Percentiles rank a stretch among this genome's conserved stretches.
These are phyloP conservation scores for Fusarium brachygibbosum DNA, from an alignment of 2,329 filamentous ascomycete species.

Conservation along the genomic window DNA sequence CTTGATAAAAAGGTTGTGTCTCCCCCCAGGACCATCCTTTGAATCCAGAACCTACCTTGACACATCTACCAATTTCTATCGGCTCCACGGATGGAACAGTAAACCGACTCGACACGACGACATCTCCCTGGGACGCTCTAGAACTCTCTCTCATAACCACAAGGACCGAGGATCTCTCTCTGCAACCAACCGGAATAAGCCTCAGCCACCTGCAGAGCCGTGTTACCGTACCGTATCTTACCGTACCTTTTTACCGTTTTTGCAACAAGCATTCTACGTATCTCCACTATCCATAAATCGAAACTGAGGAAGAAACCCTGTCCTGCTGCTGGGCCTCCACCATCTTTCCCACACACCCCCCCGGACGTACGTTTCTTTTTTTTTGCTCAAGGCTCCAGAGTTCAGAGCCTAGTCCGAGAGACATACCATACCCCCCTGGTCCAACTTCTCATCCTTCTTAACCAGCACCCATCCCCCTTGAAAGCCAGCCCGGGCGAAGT, in stretches of 20 bases:
- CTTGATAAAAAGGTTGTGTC: slow-evolving; percentile 29
- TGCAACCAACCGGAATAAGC: slow-evolving; percentile 46
- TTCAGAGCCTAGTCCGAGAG: slow-evolving; percentile 8
- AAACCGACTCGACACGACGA: slow-evolving; percentile 1
- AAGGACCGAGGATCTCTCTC: slow-evolving; percentile 7
- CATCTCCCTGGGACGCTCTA: slow-evolving; percentile 15
- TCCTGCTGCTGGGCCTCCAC: slow-evolving; percentile 9
- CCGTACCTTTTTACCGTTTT: slow-evolving; percentile 8
- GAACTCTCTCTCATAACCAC: slow-evolving; percentile 10
- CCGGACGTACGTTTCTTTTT: slow-evolving; percentile 28
- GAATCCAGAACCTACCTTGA: slow-evolving; percentile 19
- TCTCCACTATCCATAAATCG: background rate
- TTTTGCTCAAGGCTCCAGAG: slow-evolving; percentile 41
- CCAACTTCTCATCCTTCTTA: slow-evolving; percentile 32
- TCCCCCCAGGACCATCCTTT: slow-evolving; percentile 5
- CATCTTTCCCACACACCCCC: slow-evolving; percentile 21
- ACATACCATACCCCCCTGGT: slow-evolving; percentile 20
- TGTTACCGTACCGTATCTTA: slow-evolving; percentile 18
- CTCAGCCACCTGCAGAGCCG: slow-evolving; percentile 44
- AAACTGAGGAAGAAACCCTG: slow-evolving; percentile 8
- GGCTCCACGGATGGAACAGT: background rate
- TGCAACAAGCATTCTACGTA: slow-evolving; percentile 2
- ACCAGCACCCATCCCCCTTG: slow-evolving; percentile 34
- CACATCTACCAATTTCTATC: slow-evolving; percentile 4
- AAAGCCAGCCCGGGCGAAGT: slow-evolving; percentile 22